Base-by-base conservation (phyloP, 805 yeast genomes). In the Yarrowia sp. region DNA sequence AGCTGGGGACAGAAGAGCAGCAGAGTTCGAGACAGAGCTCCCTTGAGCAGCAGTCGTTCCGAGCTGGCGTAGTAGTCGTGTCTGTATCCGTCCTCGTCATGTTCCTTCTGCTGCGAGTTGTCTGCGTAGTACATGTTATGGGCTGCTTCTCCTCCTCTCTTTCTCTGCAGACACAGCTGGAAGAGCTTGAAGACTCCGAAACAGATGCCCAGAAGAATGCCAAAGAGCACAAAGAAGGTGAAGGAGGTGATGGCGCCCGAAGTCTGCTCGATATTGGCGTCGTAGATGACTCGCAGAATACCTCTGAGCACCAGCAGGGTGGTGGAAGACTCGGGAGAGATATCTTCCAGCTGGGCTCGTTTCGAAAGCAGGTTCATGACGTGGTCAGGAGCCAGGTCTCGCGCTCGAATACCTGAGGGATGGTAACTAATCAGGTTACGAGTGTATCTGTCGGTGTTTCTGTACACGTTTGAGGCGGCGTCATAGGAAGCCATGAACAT, bases 1-100 rank as follows among this genome's bases (percentile, higher is more conserved):
- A 92, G 76, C 74, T 92, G 96, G 4, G 96, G 85, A 76, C 90
- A 91, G 0, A 96, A 97, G 72, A 92, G 90, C 70, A 83, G 87
- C 65, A 90, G 81, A 71, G 91, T 88, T 74, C 96, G 83, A 68
- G 89, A 81, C 56, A 92, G 69, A 2, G 95, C 81, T 49, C 97
- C 97, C 74, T 90, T 92, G 71, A 90, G 38, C 32, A 41, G 32
- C 21, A 56, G 32, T 16, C 36, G 28, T 35, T 41, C 36, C 17
- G 49, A 85, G 70, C 90, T 83, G n/a, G 83, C 80, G 19, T 85
- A 79, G 97, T 96, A 95, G 70, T 90, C 89, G 65, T 79, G 80
- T 75, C 98, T 85, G 75, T 86, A 93, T 67, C 87, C 92, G 64
- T 54, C 63, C 24, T 58, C n/a, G 21, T 58, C 49, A 28, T 36